Base-by-base conservation (phyloP, 2,329 filamentous ascomycete genomes). In the Phaeosphaeriaceae sp. region DNA sequence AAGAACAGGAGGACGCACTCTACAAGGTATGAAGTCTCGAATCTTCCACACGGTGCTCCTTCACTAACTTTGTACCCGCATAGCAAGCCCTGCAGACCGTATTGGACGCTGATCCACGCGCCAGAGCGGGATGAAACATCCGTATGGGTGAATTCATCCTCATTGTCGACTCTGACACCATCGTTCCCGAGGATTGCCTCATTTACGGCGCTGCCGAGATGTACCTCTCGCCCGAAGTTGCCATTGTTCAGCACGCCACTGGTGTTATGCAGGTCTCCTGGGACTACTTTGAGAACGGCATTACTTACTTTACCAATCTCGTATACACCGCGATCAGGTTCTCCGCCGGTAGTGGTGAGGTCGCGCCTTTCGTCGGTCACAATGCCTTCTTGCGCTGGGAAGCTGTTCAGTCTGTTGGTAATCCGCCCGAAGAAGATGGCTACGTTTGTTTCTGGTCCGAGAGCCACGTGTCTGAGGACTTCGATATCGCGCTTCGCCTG, bases 141-240 rank as follows among this genome's bases (percentile, higher is more conserved):
- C 90, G 91, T 51, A 83, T 95, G 46, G 92, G 92, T 54, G 91
- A 95, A 77, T 92, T 92, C 73, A 91, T 93, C 59, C 80, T 91
- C 33, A 81, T 92, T 57, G 90, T 69, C 57, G 66, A 71, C 45
- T 64, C 63, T 2, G 62, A 64, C 20, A 61, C 58, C 44, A 62
- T 63, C 24, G 67, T 70, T 21, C 91, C 91, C 0, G 80, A 84
- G 47, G 91, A 92, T 74, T 93, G 90, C 71, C 82, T 93, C 58
- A 83, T 93, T n/a, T 90, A 93, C 72, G 89, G 89, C 46, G 89
- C 90, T 27, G 91, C 88, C 46, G 90, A 93, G 71, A 91, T 93
- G 89, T 89, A 92, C 71, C 87, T 89, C 69, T 91, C 88, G 1
- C 90, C 89, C 6, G 88, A 92, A 66, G 90, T 92, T 51, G 90